Evolutionary conservation across 148 eudicot genomes (phyloP).

Genomic region (Bassia scoparia): DNA sequence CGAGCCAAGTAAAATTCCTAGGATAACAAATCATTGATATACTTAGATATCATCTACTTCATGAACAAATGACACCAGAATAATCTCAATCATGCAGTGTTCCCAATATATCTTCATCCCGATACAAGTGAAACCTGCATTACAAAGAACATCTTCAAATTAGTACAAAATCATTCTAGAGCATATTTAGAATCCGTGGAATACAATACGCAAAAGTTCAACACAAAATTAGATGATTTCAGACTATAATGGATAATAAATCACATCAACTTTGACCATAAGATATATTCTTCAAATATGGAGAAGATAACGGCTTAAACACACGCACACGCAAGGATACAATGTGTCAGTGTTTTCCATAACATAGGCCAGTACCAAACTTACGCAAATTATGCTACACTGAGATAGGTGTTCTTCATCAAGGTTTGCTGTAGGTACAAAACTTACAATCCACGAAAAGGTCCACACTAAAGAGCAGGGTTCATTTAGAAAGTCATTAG

Average conservation of each 20-base stretch:
- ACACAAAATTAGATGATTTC: background rate
- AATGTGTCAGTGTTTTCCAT: too few species aligned
- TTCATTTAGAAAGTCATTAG: background rate
- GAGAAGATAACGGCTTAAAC: too few species aligned
- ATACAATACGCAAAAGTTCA: background rate
- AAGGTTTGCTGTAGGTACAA: background rate
- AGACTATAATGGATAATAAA: background rate
- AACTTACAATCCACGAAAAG: background rate
- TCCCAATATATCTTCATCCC: conserved; percentile 39
- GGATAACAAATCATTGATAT: background rate
- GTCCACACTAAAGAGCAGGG: background rate
- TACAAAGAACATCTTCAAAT: background rate
- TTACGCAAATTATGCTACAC: background rate
- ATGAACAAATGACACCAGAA: background rate
- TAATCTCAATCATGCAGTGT: conserved; percentile 31
- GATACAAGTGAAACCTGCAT: conserved; percentile 34
- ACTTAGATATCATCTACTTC: too few species aligned
- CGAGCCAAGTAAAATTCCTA: background rate
- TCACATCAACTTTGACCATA: too few species aligned
- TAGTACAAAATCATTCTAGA: background rate
- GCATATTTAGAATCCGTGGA: background rate
- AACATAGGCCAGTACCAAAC: background rate
- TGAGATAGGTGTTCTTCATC: background rate
- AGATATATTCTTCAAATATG: too few species aligned
- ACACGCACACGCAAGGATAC: too few species aligned